Evolutionary conservation across 768 basidiomycete species (phyloP).

Genomic region (Holtermanniella nyarrowii): DNA sequence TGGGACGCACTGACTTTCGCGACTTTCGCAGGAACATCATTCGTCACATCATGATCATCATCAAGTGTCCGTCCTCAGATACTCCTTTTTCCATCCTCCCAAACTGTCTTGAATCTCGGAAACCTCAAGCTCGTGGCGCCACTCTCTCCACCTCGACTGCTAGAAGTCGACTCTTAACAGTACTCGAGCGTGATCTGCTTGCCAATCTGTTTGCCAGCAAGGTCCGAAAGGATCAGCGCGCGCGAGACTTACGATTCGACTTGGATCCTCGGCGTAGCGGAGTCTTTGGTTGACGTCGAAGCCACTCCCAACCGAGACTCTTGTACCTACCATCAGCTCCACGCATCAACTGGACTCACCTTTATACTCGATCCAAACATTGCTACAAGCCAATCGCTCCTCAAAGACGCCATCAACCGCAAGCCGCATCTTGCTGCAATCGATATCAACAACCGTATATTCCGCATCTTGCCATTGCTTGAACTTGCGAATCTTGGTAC

Average conservation of each 20-base stretch:
- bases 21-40: too few relatives aligned
- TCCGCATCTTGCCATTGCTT: constrained; percentile 40
- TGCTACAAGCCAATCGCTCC: constrained; percentile 25
- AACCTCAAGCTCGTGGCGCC: constrained; percentile 29
- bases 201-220: too few relatives aligned
- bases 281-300: constrained; percentile 33
- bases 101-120: constrained; percentile 34
- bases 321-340: constrained; percentile 9
- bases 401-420: constrained; percentile 30
- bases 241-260: constrained; percentile 29
- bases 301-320: constrained; percentile 32
- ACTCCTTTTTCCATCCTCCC: constrained; percentile 27
- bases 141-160: constrained; percentile 7
- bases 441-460: constrained; percentile 24
- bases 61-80: too few relatives aligned
- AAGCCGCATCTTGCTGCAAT: constrained; percentile 25
- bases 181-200: constrained; percentile 38
- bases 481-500: constrained; percentile 36
- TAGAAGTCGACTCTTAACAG: constrained; percentile 27
- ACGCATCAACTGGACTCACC: constrained; percentile 7
- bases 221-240: too few relatives aligned
- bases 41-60: too few relatives aligned
- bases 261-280: constrained; percentile 25
- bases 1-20: too few relatives aligned
- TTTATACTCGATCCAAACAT: constrained; percentile 32